A percentile compares a stretch with the other conserved stretches of the same genome.
phyloP scores from a whole-genome alignment of 2,329 filamentous ascomycete species.

The Zopfia rhizophila region DNA sequence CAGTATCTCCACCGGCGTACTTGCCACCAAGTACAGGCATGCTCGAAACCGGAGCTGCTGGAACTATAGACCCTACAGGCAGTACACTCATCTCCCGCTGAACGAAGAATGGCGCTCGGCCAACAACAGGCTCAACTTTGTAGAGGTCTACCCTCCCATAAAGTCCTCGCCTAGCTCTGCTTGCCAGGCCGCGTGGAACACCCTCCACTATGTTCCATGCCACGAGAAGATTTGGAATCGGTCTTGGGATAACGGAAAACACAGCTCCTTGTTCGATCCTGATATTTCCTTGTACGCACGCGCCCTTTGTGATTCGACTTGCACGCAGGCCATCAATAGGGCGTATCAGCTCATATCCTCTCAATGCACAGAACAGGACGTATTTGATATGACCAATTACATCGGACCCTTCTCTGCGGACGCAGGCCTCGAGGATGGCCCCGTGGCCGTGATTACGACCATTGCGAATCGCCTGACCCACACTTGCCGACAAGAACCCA shows the following conservation, averaged over 20 bases:
- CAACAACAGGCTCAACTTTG: constrained; percentile 17
- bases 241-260: constrained; percentile 24
- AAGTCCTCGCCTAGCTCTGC: background rate
- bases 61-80: background rate
- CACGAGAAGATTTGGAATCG: constrained; percentile 27
- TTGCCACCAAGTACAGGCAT: constrained; percentile 9
- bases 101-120: constrained; percentile 6
- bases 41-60: background rate
- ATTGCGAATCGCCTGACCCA: constrained; percentile 13
- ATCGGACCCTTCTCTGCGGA: constrained; percentile 15
- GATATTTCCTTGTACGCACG: constrained; percentile 12
- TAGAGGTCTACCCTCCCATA: constrained; percentile 13
- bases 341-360: constrained; percentile 16
- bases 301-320: constrained; percentile 6
- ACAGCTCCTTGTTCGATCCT: constrained; percentile 19
- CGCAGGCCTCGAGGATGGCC: constrained; percentile 15
- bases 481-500: constrained; percentile 14
- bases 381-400: constrained; percentile 16
- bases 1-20: constrained; percentile 17
- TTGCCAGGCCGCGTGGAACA: constrained; percentile 16
- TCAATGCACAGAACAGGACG: constrained; percentile 20
- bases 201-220: constrained; percentile 14
- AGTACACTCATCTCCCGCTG: constrained; percentile 4
- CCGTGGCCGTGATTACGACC: constrained; percentile 13
- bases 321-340: constrained; percentile 6